Conservation (phyloP, 495 filamentous ascomycete species). For the Tuber microsphaerosporum region DNA sequence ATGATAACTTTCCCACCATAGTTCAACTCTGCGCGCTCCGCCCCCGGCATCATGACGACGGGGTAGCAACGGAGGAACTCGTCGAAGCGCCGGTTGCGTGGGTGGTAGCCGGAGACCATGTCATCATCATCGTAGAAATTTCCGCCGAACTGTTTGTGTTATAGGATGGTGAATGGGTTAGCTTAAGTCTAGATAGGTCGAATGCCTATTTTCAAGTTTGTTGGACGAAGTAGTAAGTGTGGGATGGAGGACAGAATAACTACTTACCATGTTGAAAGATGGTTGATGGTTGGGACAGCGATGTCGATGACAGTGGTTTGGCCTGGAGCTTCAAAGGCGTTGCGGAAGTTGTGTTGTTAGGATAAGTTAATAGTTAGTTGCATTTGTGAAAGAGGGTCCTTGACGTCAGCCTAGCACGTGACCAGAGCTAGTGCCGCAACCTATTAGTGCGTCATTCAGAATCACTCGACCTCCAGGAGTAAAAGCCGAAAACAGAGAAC, state of each 20-base stretch:
- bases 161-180: conserved; percentile 16
- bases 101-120: conserved; percentile 16
- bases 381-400: background rate
- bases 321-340: background rate
- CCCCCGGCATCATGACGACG: conserved; percentile 80
- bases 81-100: conserved; percentile 66
- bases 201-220: background rate
- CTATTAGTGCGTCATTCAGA: background rate
- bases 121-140: conserved; percentile 35
- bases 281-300: background rate
- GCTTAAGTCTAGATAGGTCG: background rate
- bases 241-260: background rate
- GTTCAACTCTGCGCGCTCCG: conserved; percentile 83
- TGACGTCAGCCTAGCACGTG: background rate
- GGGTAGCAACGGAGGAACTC: conserved; percentile 97
- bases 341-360: background rate
- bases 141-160: conserved; percentile 22
- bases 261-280: background rate
- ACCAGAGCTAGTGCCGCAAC: background rate
- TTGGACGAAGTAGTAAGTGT: background rate
- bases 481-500: no score
- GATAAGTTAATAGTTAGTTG: background rate
- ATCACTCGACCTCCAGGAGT: background rate
- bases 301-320: background rate
- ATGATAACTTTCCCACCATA: conserved; percentile 96